Conservation (phyloP, 75 land plant genomes). For the Pseudotsuga menziesii region DNA sequence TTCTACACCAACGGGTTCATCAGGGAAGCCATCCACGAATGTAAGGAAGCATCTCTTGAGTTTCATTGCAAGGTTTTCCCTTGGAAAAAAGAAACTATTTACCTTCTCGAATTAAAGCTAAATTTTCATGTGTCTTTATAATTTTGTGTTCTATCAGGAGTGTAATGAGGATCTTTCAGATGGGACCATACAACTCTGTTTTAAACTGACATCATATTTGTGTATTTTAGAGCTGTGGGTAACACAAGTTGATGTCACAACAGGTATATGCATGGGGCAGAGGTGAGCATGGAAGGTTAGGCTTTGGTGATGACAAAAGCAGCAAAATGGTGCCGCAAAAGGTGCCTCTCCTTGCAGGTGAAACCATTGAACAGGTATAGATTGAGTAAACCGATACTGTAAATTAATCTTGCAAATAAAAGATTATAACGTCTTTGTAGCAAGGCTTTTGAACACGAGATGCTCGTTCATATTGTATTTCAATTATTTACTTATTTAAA, state of each 20-base stretch:
- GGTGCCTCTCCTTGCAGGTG: conserved; percentile 66
- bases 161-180: not conserved
- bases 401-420: not conserved
- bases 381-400: not conserved
- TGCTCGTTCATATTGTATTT: not conserved
- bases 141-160: not conserved
- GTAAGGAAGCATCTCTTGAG: too few relatives aligned
- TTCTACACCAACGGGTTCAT: too few relatives aligned
- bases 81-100: too few relatives aligned
- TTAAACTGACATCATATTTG: not conserved
- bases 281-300: conserved; percentile 97
- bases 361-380: conserved; percentile 72
- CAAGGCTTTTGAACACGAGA: not conserved
- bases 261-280: conserved; percentile 99
- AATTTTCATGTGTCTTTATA: not conserved
- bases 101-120: not conserved
- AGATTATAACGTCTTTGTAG: not conserved
- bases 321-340: conserved; percentile 95
- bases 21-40: too few relatives aligned
- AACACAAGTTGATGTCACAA: not conserved
- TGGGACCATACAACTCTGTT: not conserved
- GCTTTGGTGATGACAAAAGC: conserved; percentile 99
- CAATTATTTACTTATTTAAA: too few relatives aligned
- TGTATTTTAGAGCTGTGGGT: not conserved
- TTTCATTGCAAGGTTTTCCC: too few relatives aligned